These are phyloP conservation scores for Globisporangium polare DNA, from an alignment of 352 stramenopile species.

Conservation along the genomic window DNA sequence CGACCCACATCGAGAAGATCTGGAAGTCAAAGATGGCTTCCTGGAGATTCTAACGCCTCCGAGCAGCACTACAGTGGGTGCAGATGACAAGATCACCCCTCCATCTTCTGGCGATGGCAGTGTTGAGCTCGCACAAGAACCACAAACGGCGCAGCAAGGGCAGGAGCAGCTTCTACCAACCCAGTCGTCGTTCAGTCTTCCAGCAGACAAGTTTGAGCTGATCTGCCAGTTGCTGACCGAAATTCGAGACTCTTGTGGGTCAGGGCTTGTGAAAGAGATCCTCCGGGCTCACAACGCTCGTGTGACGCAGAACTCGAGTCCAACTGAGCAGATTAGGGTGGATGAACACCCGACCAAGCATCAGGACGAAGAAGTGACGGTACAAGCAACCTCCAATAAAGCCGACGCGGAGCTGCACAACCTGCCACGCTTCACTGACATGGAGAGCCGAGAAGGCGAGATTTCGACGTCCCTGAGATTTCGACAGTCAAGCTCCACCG, in stretches of 20 bases:
- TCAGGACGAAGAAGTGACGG: background rate
- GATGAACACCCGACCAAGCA: background rate
- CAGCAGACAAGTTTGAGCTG: slow-evolving; percentile 30
- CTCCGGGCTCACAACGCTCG: slow-evolving; percentile 6
- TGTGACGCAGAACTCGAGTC: background rate
- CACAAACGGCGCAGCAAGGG: background rate
- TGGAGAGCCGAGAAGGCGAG: background rate
- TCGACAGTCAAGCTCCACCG: background rate
- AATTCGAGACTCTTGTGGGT: slow-evolving; percentile 24
- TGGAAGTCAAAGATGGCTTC: background rate
- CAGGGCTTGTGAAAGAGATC: slow-evolving; percentile 10
- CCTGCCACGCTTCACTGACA: background rate
- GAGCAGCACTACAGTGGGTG: no score
- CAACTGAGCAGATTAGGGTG: background rate
- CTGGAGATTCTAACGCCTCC: background rate
- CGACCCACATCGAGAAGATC: background rate
- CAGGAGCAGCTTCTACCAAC: background rate
- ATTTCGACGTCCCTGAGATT: background rate
- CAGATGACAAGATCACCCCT: background rate
- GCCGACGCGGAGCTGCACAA: background rate
- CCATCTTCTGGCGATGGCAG: background rate
- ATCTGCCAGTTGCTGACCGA: slow-evolving; percentile 34
- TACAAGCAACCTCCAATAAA: background rate
- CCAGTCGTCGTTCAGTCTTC: slow-evolving; percentile 1
- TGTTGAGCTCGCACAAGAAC: background rate